Percentiles rank a stretch among this genome's conserved stretches.
Evolutionary conservation across 345 rosid species (phyloP).

Genomic region (Camelina neglecta): DNA sequence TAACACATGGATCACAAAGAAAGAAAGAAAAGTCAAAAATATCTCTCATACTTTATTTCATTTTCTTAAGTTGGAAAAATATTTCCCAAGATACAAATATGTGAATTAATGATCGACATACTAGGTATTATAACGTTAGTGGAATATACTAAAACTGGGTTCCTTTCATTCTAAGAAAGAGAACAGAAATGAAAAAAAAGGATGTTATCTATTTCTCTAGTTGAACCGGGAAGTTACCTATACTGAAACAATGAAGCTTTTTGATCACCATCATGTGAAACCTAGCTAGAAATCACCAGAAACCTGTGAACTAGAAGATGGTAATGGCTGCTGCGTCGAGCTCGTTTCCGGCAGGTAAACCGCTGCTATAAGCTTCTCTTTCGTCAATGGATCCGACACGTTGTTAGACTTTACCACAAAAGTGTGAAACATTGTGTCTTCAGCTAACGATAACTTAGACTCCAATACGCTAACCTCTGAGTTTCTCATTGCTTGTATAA

Average conservation of each 20-base stretch:
- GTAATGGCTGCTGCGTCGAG: constrained; percentile 60
- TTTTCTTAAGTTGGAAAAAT: neutral
- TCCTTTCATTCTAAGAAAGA: constrained; percentile 39
- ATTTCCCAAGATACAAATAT: constrained; percentile 18
- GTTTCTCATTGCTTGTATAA: constrained; percentile 76
- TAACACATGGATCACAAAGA: neutral
- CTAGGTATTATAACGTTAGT: constrained; percentile 22
- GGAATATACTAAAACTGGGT: constrained; percentile 17
- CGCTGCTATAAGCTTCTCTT: constrained; percentile 80
- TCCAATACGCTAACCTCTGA: constrained; percentile 64
- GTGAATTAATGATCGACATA: neutral
- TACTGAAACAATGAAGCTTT: constrained; percentile 22
- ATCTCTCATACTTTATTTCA: neutral
- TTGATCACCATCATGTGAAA: constrained; percentile 8
- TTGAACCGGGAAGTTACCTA: constrained; percentile 4
- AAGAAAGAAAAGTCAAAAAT: neutral
- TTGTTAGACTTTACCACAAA: constrained; percentile 73
- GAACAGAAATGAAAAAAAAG: neutral
- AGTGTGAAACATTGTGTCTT: constrained; percentile 69
- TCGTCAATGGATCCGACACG: constrained; percentile 74
- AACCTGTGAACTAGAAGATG: constrained; percentile 57
- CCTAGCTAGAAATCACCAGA: constrained; percentile 33
- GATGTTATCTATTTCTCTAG: constrained; percentile 32
- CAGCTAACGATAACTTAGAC: constrained; percentile 67
- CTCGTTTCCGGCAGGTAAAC: constrained; percentile 51